Evolutionary conservation across 345 rosid genomes (phyloP).

Genomic region (Aquilaria malaccensis): DNA sequence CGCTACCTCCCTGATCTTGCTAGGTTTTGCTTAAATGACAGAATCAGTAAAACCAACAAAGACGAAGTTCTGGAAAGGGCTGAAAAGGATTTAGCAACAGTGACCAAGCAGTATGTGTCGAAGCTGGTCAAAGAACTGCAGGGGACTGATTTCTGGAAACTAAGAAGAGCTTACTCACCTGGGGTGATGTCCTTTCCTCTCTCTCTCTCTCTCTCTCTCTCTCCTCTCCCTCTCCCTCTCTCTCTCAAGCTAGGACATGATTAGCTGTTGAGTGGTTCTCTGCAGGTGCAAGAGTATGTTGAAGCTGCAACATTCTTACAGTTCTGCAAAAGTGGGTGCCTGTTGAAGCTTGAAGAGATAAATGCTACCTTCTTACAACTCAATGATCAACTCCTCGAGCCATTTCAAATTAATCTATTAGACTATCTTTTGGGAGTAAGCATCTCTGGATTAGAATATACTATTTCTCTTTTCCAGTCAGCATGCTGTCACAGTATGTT

Average conservation of each 20-base stretch:
- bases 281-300: constrained; percentile 88
- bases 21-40: constrained; percentile 18
- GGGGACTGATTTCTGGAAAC: constrained; percentile 93
- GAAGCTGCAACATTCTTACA: constrained; percentile 92
- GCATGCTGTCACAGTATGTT: constrained; percentile 10
- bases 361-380: constrained; percentile 57
- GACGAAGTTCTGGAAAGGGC: constrained; percentile 80
- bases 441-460: neutral
- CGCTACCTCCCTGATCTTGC: neutral
- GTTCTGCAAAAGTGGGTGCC: constrained; percentile 66
- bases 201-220: neutral
- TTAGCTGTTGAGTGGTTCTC: constrained; percentile 7
- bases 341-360: constrained; percentile 67
- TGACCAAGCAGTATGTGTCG: constrained; percentile 48
- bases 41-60: constrained; percentile 61
- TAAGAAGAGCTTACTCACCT: constrained; percentile 83
- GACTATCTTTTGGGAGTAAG: constrained; percentile 92
- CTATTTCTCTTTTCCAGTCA: neutral
- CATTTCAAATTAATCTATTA: constrained; percentile 79
- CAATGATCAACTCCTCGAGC: constrained; percentile 61
- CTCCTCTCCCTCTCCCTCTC: neutral
- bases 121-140: constrained; percentile 71
- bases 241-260: neutral
- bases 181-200: constrained; percentile 48
- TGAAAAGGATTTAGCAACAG: constrained; percentile 66